phyloP scores from a whole-genome alignment of 768 basidiomycete genomes.

The Sporobolomyces pararoseus region DNA sequence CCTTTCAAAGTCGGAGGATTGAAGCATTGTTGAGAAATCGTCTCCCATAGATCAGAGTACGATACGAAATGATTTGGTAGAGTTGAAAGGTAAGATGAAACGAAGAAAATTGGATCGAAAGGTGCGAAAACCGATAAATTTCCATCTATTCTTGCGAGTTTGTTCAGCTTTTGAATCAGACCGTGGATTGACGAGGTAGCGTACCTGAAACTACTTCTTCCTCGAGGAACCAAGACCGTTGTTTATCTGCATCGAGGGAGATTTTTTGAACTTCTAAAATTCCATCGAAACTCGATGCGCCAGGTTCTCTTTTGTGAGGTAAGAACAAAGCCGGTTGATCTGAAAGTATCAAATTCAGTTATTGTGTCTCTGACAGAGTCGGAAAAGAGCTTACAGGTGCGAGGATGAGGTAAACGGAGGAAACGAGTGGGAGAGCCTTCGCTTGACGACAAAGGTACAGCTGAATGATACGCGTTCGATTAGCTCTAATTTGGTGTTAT shows the following conservation, averaged over 20 bases:
- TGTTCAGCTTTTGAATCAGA: neutral
- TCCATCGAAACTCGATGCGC: neutral
- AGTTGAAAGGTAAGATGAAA: conserved; percentile 25
- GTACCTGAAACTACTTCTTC: conserved; percentile 25
- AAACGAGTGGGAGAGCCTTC: conserved; percentile 7
- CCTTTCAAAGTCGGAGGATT: neutral
- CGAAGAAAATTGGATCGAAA: conserved; percentile 37
- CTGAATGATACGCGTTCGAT: neutral
- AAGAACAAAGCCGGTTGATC: conserved; percentile 28
- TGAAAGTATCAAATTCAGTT: neutral
- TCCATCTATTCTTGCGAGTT: conserved; percentile 21
- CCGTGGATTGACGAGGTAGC: neutral
- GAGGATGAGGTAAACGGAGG: conserved; percentile 33
- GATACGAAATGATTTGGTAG: conserved; percentile 18
- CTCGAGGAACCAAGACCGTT: conserved; percentile 35
- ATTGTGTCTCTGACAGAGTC: neutral
- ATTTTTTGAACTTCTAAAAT: conserved; percentile 36
- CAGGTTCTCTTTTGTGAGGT: neutral
- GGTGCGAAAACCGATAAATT: conserved; percentile 24
- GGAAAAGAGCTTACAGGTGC: conserved; percentile 4
- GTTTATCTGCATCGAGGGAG: conserved; percentile 28
- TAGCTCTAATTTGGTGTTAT: neutral
- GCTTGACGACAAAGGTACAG: neutral
- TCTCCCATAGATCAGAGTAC: conserved; percentile 29
- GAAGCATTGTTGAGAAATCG: conserved; percentile 16